Base-by-base conservation (phyloP, 192 early-diverging fungal species). In the Entomortierella beljakovae region DNA sequence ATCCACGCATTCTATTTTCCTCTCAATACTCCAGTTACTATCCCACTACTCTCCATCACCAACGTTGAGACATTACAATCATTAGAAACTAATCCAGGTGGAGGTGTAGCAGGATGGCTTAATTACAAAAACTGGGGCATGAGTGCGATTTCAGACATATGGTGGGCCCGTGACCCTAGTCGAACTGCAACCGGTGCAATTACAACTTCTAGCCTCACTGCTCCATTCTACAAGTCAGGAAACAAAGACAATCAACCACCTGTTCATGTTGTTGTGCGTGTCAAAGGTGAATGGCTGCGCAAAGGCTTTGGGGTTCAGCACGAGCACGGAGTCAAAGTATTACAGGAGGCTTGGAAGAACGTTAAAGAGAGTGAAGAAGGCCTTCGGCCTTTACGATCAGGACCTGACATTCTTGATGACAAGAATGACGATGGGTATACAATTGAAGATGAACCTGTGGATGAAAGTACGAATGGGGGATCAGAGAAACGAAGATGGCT, bases 1-100 rank as follows among this genome's bases (percentile, higher is more conserved):
- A 79, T 79, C 26, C 75, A 79, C 23, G 58, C 75, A 18, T 79
- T 79, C 35, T 79, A 79, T 31, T 79, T 79, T 40, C 75, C 75
- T 2, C 67, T 79, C 4, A 79, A 79, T 42, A 79, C 66, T 23
- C 75, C 75, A 0, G 46, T 79, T 5, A 70, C 75, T 8, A 79
- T 79, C 40, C 68, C 75, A 32, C 25, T 79, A 7, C 40, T 79
- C 6, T 70, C 75, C 6, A 79, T 79, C 49, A 70, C 62, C 9
- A 62, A 70, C 13, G 29, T 79, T 9, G 75, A 79, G 22, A 70
- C 75, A 0, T 40, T 66, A 3, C 48, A 57, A 2, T 22, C 48
- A 8, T 20, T 23, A 34, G 70, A 18, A 6, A 54, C 23, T 13
- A 31, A 31, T 26, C 40, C 43, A 1, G 56, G 37, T 15, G 38